Base-by-base conservation (phyloP, 192 early-diverging fungal species). In the Irineochytrium annulatum region DNA sequence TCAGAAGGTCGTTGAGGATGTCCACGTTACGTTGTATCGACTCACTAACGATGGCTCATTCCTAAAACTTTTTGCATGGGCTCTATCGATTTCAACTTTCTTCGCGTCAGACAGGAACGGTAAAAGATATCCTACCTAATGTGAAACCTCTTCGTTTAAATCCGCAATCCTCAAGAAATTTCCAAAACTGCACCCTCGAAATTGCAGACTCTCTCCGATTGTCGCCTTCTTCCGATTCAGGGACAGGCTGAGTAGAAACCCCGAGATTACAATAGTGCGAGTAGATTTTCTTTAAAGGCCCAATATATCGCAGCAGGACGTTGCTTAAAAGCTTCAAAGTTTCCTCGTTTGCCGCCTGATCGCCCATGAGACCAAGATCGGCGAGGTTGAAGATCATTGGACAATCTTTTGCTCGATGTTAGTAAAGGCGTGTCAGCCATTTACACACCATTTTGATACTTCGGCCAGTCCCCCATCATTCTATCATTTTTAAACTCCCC, bases 401-500 rank as follows among this genome's bases (percentile, higher is more conserved):
- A 32, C 52, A 63, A 5, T 74, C 69, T 78, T 48, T 17, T 31
- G 14, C 28, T 4, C 19, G 30, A 32, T 17, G 24, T 27, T 34
- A 26, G 49, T 2, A 20, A 30, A 51, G 11, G 0, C 13, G 30
- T 14, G 29, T 19, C 11, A 26, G 59, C 44, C 22, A 62, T 8
- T 27, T 55, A 17, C 20, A 46, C 28, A 75, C 77, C 70, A 57
- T 81, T 81, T 48, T 64, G 44, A 53, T 69, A 78, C 22, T 43
- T 41, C 22, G 34, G 56, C 28, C 69, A 54, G 3, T 56, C 45
- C 4, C 31, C 44, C 2, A 65, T 61, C 1, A 61, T 46, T 51
- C 72, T 55, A 53, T 82, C 80, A 28, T 74, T 68, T 33, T 55
- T 24, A 44, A 82, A 82, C 30, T 61, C 49, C 0, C 80, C 80